These are phyloP conservation scores for Globisporangium cederbergense DNA, from an alignment of 352 stramenopile genomes.

Conservation along the genomic window DNA sequence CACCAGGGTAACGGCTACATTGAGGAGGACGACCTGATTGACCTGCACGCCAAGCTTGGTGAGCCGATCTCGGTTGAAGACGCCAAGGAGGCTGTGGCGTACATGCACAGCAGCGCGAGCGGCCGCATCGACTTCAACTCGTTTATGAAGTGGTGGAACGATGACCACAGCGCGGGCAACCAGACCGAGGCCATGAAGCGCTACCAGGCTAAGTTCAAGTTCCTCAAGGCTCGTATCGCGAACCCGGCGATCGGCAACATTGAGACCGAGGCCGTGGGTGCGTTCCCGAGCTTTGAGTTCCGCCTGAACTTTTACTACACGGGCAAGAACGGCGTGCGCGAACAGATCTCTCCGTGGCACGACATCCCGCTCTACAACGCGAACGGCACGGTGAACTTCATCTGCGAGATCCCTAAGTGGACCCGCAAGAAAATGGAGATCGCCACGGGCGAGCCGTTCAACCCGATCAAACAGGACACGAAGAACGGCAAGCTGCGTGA, in stretches of 20 bases:
- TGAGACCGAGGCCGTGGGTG: constrained; percentile 67
- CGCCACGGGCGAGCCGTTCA: constrained; percentile 92
- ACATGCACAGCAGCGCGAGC: constrained; percentile 55
- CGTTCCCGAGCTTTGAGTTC: constrained; percentile 89
- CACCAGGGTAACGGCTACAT: constrained; percentile 80
- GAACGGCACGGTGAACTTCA: constrained; percentile 83
- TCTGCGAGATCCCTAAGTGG: constrained; percentile 98
- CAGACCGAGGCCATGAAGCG: constrained; percentile 81
- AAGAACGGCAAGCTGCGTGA: constrained; percentile 98
- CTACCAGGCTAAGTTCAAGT: constrained; percentile 89
- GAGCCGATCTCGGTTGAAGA: constrained; percentile 78
- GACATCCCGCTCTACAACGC: constrained; percentile 95
- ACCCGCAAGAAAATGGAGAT: constrained; percentile 99
- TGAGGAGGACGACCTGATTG: constrained; percentile 66
- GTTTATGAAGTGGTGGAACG: constrained; percentile 90
- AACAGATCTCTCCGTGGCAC: constrained; percentile 97
- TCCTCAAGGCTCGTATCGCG: constrained; percentile 83
- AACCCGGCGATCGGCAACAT: constrained; percentile 81
- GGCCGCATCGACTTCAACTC: constrained; percentile 82
- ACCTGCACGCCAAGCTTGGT: constrained; percentile 79
- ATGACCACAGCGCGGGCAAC: constrained; percentile 61
- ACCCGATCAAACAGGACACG: constrained; percentile 99
- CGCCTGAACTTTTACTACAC: constrained; percentile 90
- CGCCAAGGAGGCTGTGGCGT: constrained; percentile 60
- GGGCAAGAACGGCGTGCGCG: constrained; percentile 54